phyloP scores from a whole-genome alignment of 176 grass and related monocot species.

The Oryza coarctata region DNA sequence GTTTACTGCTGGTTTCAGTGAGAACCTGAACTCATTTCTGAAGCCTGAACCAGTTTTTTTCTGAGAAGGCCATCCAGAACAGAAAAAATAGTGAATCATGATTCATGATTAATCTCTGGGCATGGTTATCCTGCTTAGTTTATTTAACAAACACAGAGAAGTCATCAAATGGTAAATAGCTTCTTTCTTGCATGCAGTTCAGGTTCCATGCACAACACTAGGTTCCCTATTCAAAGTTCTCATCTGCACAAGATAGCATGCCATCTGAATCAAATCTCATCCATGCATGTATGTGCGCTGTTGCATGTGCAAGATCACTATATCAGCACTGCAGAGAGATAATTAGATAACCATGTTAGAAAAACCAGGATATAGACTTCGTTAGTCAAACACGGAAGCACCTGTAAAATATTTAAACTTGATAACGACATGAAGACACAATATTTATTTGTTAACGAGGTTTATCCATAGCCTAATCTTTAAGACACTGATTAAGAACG shows the following conservation, averaged over 20 bases:
- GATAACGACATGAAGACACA: too few relatives aligned
- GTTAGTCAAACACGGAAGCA: too few relatives aligned
- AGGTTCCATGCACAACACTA: constrained; percentile 22
- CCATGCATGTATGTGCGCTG: neutral
- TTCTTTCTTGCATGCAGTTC: neutral
- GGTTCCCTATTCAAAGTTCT: constrained; percentile 2
- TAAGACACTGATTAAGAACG: too few relatives aligned
- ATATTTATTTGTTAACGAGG: too few relatives aligned
- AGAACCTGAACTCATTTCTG: neutral
- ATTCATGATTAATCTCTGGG: neutral
- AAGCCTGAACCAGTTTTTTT: neutral
- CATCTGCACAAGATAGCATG: constrained; percentile 31
- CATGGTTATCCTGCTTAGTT: neutral
- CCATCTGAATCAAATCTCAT: constrained; percentile 37
- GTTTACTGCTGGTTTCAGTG: neutral
- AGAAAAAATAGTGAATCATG: neutral
- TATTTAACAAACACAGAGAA: neutral
- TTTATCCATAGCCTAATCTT: too few relatives aligned
- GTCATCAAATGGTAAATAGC: neutral
- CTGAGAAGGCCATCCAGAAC: neutral
- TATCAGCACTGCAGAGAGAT: constrained; percentile 17
- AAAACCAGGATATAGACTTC: too few relatives aligned
- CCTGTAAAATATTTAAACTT: too few relatives aligned
- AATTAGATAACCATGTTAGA: constrained; percentile 36
- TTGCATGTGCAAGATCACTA: constrained; percentile 23